A percentile compares a stretch with the other conserved stretches of the same genome.
phyloP scores from a whole-genome alignment of 306 rosid genomes.

The Gleditsia sinensis region DNA sequence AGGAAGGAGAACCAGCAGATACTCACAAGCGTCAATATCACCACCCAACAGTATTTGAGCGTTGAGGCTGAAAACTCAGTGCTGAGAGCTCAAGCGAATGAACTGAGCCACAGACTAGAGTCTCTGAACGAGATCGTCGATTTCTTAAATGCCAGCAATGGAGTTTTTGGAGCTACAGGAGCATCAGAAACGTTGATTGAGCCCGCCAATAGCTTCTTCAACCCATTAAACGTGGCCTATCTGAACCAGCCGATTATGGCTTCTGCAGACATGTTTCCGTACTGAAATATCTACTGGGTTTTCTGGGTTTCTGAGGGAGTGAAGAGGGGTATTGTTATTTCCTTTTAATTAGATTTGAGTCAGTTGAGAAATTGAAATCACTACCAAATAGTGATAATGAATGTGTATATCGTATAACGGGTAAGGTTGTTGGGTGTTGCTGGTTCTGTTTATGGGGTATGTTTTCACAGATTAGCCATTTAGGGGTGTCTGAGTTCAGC shows the following conservation, averaged over 20 bases:
- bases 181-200: slow-evolving; percentile 35
- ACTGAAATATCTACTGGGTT: slow-evolving; percentile 33
- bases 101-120: slow-evolving; percentile 61
- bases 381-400: slow-evolving; percentile 19
- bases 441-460: slow-evolving; percentile 42
- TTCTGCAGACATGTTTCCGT: slow-evolving; percentile 55
- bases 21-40: slow-evolving; percentile 48
- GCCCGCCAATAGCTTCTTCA: slow-evolving; percentile 43
- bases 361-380: neutral
- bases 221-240: slow-evolving; percentile 46
- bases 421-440: slow-evolving; percentile 19
- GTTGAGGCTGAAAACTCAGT: slow-evolving; percentile 75
- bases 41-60: slow-evolving; percentile 54
- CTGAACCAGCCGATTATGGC: slow-evolving; percentile 77
- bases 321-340: slow-evolving; percentile 6
- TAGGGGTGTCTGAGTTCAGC: slow-evolving; percentile 2
- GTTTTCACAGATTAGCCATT: neutral
- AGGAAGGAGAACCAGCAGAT: slow-evolving; percentile 69
- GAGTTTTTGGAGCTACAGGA: slow-evolving; percentile 20
- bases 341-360: slow-evolving; percentile 15
- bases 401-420: slow-evolving; percentile 22
- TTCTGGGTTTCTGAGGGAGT: neutral
- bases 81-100: slow-evolving; percentile 71
- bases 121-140: slow-evolving; percentile 60
- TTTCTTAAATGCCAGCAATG: slow-evolving; percentile 52